Base-by-base conservation (phyloP, 2,329 filamentous ascomycete genomes). In the Celoporthe dispersa region DNA sequence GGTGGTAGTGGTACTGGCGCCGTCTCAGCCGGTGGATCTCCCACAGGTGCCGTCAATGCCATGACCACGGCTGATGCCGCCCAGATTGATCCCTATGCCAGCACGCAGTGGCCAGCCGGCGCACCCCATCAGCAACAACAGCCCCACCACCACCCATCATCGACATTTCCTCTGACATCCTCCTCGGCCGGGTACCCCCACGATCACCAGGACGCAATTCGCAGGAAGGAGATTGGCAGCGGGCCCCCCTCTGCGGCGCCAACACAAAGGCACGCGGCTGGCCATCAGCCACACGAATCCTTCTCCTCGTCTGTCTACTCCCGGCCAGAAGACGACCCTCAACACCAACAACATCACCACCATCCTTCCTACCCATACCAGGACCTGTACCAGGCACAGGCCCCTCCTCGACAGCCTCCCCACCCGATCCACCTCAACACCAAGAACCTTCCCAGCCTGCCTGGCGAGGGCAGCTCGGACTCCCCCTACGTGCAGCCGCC, bases 401-500 rank as follows among this genome's bases (percentile, higher is more conserved):
- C 53, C n/a, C 55, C 39, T 35, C 57, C 59, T 53, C 57, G 9
- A 25, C 64, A 71, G 73, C 51, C 53, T 68, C 35, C 72, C 28
- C 44, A 66, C 64, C 65, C 37, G 71, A 62, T 81, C 63, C 79
- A 82, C 59, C 76, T 67, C 48, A 53, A 71, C 64, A 72, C 64
- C 19, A 67, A 61, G 19, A 69, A 68, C 44, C 67, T 66, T 9
- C 68, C 66, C 19, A 55, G 63, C 37, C 68, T 71, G 2, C 71
- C 69, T 9, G 70, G 68, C 22, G 62, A 61, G 39, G 64, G 55
- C 66, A 59, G 11, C 22, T 25, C 35, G 55, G 66, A 71, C 68
- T 71, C 69, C 16, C 64, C 84, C 51, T 85, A 84, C 82, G 79
- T 81, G 16, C 85, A 87, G 69, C 87, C 87, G 7, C 78, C 82